phyloP scores from a whole-genome alignment of 805 yeast genomes.

The Blastobotrys peoriensis region DNA sequence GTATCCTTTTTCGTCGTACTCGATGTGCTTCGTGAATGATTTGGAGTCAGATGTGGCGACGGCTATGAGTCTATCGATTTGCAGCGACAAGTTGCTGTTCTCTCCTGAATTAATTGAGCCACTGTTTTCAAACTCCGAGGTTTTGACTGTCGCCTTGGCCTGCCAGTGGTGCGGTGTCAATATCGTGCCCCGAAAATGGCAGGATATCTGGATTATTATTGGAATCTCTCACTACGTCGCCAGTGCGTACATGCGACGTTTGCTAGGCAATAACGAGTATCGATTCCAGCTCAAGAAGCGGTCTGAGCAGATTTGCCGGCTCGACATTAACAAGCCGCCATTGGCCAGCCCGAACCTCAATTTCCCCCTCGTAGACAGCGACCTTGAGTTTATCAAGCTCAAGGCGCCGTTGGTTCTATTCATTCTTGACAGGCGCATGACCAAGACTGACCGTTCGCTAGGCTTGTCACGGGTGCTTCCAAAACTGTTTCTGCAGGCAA shows the following conservation, averaged over 20 bases:
- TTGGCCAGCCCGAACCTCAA: slow-evolving; percentile 63
- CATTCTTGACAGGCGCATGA: slow-evolving; percentile 86
- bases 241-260: slow-evolving; percentile 53
- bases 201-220: slow-evolving; percentile 83
- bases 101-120: slow-evolving; percentile 76
- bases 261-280: slow-evolving; percentile 82
- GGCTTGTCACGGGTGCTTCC: slow-evolving; percentile 90
- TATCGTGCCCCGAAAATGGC: slow-evolving; percentile 70
- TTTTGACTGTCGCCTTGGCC: slow-evolving; percentile 63
- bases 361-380: slow-evolving; percentile 58
- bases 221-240: slow-evolving; percentile 87
- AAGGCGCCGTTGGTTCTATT: slow-evolving; percentile 83
- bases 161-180: slow-evolving; percentile 92
- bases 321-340: slow-evolving; percentile 76
- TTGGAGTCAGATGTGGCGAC: slow-evolving; percentile 45
- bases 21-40: slow-evolving; percentile 66
- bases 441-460: slow-evolving; percentile 90
- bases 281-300: slow-evolving; percentile 61
- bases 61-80: slow-evolving; percentile 68
- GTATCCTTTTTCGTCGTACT: slow-evolving; percentile 80
- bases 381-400: slow-evolving; percentile 61
- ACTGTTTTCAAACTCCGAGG: slow-evolving; percentile 60
- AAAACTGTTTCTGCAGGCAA: slow-evolving; percentile 83
- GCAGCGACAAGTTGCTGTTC: slow-evolving; percentile 58
- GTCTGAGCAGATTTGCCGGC: slow-evolving; percentile 60